Base-by-base conservation (phyloP, 805 yeast species). In the Candida michaelii region DNA sequence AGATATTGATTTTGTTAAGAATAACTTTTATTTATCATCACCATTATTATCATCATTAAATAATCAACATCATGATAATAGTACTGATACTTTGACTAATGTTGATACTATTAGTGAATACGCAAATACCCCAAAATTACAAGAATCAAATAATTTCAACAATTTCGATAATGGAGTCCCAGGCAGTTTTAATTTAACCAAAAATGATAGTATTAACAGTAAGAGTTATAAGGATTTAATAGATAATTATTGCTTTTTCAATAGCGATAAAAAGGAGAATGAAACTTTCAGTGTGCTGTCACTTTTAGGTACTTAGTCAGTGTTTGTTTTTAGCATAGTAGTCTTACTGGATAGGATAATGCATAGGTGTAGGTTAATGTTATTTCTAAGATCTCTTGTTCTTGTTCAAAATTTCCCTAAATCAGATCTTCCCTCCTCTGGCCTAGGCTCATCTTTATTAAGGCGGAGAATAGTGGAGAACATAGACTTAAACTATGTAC, bases 221-320 rank as follows among this genome's bases (percentile, higher is more conserved):
- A 71, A 74, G 50, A 66, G 80, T 1, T 82, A 82, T 52, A 73
- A 76, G 48, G 78, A 80, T 44, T 59, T 82, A 15, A 59, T 82
- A 39, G 80, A 80, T 37, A 73, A 76, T 21, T 82, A 78, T 52
- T 82, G 88, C 50, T 82, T 82, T 51, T 82, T 76, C 32, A 49
- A 51, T 43, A 45, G 46, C 13, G 36, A 37, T 18, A 42, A 38
- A n/a, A 32, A 38, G 14, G 40, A 42, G 11, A 36, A 36, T 31
- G 44, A 41, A 25, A 36, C 54, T 10, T 51, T 43, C 38, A 53
- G 54, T 16, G 51, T 55, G 5, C 53, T 53, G 30, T 49, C 56
- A 18, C 47, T 55, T 32, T 50, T 55, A 24, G 57, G 56, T 11
- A 45, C 50, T 19, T 52, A 46, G 31, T 5, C 13, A 11, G 29